Percentiles rank a stretch among this genome's conserved stretches.
These are phyloP conservation scores for Epichloe scottii DNA, from an alignment of 2,329 filamentous ascomycete genomes.

Conservation along the genomic window DNA sequence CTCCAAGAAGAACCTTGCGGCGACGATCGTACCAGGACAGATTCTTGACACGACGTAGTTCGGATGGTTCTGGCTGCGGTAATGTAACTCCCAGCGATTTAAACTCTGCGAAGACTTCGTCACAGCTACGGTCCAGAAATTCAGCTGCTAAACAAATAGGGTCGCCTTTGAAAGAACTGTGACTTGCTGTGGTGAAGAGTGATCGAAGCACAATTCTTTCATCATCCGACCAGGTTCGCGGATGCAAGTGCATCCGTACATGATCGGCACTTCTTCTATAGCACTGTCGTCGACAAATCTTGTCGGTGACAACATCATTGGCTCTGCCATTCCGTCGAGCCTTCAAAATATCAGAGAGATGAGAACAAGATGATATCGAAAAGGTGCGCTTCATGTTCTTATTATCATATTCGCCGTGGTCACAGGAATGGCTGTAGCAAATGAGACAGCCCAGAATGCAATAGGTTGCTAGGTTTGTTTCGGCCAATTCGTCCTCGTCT, in stretches of 20 bases:
- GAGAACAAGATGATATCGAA: conserved; percentile 26
- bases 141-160: conserved; percentile 38
- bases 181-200: conserved; percentile 29
- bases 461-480: conserved; percentile 40
- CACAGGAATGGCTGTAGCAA: conserved; percentile 47
- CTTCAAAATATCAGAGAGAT: conserved; percentile 21
- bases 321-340: conserved; percentile 11
- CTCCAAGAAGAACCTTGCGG: conserved; percentile 38
- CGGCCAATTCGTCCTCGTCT: conserved; percentile 26
- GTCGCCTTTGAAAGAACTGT: conserved; percentile 27
- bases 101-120: conserved; percentile 31
- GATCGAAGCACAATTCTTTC: conserved; percentile 36
- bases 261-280: conserved; percentile 18
- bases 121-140: conserved; percentile 38
- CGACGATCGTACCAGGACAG: conserved; percentile 44
- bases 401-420: conserved; percentile 47
- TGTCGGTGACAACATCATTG: conserved; percentile 6
- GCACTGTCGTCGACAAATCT: conserved; percentile 30
- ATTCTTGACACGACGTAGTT: conserved; percentile 28
- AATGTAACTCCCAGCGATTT: conserved; percentile 13
- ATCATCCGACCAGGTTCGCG: conserved; percentile 32
- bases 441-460: conserved; percentile 44
- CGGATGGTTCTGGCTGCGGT: conserved; percentile 13
- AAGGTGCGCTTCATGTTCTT: conserved; percentile 40
- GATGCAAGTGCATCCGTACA: conserved; percentile 1